phyloP scores from a whole-genome alignment of 2,329 filamentous ascomycete species.

The Aspergillus persii region DNA sequence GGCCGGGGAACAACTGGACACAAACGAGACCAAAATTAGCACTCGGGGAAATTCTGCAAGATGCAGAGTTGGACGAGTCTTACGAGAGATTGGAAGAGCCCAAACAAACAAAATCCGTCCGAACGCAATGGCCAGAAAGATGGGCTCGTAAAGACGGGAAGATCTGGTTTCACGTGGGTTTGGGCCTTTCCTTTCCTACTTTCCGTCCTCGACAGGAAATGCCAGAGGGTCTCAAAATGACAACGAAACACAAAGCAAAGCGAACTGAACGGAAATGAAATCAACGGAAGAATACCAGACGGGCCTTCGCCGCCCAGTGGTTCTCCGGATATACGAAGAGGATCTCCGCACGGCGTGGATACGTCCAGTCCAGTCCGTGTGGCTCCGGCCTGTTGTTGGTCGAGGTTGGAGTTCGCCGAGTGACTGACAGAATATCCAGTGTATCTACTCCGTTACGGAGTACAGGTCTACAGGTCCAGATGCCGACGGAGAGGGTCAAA shows the following conservation, averaged over 20 bases:
- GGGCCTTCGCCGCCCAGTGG: not conserved
- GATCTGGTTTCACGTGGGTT: not conserved
- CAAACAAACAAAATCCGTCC: not conserved
- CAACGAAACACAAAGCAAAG: not conserved
- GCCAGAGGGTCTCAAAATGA: too few species aligned
- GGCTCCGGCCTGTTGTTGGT: not conserved
- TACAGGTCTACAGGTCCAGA: too few species aligned
- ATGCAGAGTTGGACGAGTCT: not conserved
- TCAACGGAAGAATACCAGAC: not conserved
- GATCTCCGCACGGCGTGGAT: conserved; percentile 17
- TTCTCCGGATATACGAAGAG: not conserved
- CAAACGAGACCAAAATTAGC: not conserved
- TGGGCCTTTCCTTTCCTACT: too few species aligned
- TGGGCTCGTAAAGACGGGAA: not conserved
- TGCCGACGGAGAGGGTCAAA: too few species aligned
- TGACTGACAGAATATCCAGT: not conserved
- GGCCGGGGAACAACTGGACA: not conserved
- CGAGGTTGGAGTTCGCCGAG: not conserved
- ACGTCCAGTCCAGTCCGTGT: not conserved
- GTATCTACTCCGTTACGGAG: too few species aligned
- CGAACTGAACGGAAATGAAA: not conserved
- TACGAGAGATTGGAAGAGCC: not conserved
- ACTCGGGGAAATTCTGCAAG: not conserved
- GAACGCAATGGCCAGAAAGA: not conserved
- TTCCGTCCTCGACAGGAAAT: too few species aligned